Percentiles rank a stretch among this genome's conserved stretches.
These are phyloP conservation scores for Pogostemon cablin DNA, from an alignment of 257 asterid genomes.

Conservation along the genomic window DNA sequence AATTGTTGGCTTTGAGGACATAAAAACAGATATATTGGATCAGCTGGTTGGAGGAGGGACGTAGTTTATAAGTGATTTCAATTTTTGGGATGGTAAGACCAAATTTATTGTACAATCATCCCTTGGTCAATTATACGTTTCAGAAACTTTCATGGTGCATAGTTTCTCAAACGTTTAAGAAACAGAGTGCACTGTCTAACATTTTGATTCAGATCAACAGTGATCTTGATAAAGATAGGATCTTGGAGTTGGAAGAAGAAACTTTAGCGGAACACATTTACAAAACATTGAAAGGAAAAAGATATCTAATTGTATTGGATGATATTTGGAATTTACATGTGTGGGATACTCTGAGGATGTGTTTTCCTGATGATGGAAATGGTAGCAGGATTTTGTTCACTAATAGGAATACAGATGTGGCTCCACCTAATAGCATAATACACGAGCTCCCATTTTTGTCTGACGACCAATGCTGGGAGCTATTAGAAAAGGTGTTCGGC, in stretches of 20 bases:
- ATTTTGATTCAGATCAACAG: constrained; percentile 2
- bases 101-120: constrained; percentile 29
- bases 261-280: background rate
- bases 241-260: constrained; percentile 16
- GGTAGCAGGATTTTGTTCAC: constrained; percentile 29
- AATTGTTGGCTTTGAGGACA: constrained; percentile 25
- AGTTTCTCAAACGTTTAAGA: constrained; percentile 30
- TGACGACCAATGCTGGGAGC: constrained; percentile 34
- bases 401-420: constrained; percentile 8
- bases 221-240: background rate
- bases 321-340: constrained; percentile 20
- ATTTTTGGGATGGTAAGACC: constrained; percentile 12
- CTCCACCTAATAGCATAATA: background rate
- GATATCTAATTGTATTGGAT: constrained; percentile 6
- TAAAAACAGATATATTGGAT: background rate
- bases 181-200: background rate
- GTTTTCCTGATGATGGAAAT: constrained; percentile 22
- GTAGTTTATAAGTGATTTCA: background rate
- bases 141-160: constrained; percentile 25
- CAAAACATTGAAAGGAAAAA: constrained; percentile 12
- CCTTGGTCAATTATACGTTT: constrained; percentile 20
- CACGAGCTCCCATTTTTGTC: constrained; percentile 10
- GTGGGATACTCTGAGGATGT: constrained; percentile 24
- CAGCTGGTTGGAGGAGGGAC: background rate
- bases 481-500: constrained; percentile 33